Conservation (phyloP, 805 yeast species). For the Metschnikowia dekortorum region DNA sequence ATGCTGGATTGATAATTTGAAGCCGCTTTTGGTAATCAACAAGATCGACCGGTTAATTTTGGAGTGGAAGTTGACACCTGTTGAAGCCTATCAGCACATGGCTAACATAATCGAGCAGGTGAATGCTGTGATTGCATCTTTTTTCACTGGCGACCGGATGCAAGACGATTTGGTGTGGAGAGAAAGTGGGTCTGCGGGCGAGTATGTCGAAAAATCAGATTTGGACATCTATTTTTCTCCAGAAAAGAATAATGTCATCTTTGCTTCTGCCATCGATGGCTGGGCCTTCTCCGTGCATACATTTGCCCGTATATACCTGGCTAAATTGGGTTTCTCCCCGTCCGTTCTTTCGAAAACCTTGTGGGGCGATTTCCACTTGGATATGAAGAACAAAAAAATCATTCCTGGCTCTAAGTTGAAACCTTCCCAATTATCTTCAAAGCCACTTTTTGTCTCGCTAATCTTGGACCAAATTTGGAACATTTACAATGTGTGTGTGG, state of each 20-base stretch:
- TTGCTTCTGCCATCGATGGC: conserved; percentile 90
- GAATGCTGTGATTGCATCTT: conserved; percentile 89
- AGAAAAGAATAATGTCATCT: conserved; percentile 79
- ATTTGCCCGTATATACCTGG: conserved; percentile 80
- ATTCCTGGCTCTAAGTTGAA: conserved; percentile 61
- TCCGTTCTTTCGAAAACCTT: conserved; percentile 75
- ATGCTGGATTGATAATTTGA: conserved; percentile 89
- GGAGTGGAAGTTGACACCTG: conserved; percentile 77
- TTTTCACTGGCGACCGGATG: conserved; percentile 90
- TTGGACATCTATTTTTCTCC: conserved; percentile 84
- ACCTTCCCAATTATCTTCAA: conserved; percentile 46
- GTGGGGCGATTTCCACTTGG: conserved; percentile 93
- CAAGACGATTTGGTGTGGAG: conserved; percentile 78
- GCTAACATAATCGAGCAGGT: conserved; percentile 83
- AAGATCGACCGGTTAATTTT: conserved; percentile 82
- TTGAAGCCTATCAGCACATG: conserved; percentile 81
- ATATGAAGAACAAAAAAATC: conserved; percentile 84
- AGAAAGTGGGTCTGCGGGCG: conserved; percentile 53
- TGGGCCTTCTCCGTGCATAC: conserved; percentile 96
- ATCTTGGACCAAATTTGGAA: conserved; percentile 91
- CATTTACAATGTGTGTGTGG: conserved; percentile 67
- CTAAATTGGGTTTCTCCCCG: conserved; percentile 78
- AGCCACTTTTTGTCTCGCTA: conserved; percentile 83
- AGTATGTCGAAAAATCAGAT: conserved; percentile 72
- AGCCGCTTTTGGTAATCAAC: conserved; percentile 83